Conservation (phyloP, 176 grass and related monocot genomes). For the Oryza meridionalis region DNA sequence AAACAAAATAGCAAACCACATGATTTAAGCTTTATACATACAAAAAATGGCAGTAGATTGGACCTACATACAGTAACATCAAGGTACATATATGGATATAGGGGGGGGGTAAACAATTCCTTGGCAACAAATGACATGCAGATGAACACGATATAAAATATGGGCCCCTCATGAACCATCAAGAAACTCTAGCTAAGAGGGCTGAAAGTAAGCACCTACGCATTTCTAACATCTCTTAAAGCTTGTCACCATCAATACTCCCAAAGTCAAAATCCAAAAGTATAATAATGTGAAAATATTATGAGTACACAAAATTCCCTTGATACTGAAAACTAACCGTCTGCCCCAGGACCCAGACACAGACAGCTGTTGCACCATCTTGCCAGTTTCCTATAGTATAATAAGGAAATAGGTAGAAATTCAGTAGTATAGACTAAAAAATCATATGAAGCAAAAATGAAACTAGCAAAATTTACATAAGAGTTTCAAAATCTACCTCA, state of each 20-base stretch:
- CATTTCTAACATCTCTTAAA: constrained; percentile 14
- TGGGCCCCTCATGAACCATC: background rate
- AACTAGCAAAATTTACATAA: constrained; percentile 10
- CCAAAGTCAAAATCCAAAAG: background rate
- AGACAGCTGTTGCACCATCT: constrained; percentile 94
- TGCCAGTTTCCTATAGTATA: constrained; percentile 76
- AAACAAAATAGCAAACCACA: background rate
- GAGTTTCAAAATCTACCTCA: background rate
- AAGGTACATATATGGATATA: background rate
- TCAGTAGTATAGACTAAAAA: background rate
- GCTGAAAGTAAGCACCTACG: constrained; percentile 1
- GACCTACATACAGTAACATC: background rate
- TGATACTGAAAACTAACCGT: constrained; percentile 51
- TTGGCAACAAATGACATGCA: background rate
- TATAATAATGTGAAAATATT: background rate
- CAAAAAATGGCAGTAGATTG: background rate
- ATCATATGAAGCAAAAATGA: background rate
- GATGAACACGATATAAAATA: background rate
- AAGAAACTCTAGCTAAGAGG: background rate
- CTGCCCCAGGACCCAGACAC: constrained; percentile 88
- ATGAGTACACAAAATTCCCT: background rate
- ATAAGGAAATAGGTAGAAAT: constrained; percentile 5
- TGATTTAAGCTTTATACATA: background rate
- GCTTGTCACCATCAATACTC: background rate
- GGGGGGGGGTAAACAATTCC: too few species aligned